Evolutionary conservation across 805 yeast species (phyloP).

Genomic region (Sugiyamaella qingdaonensis): DNA sequence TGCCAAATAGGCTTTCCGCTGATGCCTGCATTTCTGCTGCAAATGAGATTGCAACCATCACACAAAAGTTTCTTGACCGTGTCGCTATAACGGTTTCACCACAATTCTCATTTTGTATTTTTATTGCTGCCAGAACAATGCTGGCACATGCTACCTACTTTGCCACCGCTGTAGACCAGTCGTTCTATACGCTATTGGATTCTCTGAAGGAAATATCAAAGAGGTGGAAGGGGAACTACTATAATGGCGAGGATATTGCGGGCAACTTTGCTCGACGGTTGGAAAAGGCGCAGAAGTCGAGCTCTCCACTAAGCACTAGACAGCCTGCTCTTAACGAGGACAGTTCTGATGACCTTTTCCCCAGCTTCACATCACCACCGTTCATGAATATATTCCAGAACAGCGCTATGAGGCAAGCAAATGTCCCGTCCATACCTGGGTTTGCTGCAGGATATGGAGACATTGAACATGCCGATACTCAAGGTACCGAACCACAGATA

Average conservation of each 20-base stretch:
- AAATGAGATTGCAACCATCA: conserved; percentile 15
- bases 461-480: too few relatives aligned
- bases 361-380: background rate
- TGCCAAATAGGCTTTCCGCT: conserved; percentile 8
- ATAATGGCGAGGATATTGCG: conserved; percentile 16
- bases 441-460: too few relatives aligned
- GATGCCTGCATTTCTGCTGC: conserved; percentile 17
- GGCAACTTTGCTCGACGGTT: conserved; percentile 14
- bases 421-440: background rate
- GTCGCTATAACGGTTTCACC: conserved; percentile 13
- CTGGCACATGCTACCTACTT: conserved; percentile 12
- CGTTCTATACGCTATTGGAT: conserved; percentile 10
- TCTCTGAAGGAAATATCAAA: conserved; percentile 15
- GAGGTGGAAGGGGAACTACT: conserved; percentile 12
- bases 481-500: background rate
- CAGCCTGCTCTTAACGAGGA: background rate
- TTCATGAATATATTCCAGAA: background rate
- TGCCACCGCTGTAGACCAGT: conserved; percentile 1
- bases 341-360: background rate
- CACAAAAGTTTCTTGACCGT: conserved; percentile 11
- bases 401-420: background rate
- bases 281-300: conserved; percentile 5
- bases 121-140: conserved; percentile 17
- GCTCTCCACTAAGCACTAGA: background rate
- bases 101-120: conserved; percentile 17